Base-by-base conservation (phyloP, 2,329 filamentous ascomycete genomes). In the Colletotrichum euphorbiae region DNA sequence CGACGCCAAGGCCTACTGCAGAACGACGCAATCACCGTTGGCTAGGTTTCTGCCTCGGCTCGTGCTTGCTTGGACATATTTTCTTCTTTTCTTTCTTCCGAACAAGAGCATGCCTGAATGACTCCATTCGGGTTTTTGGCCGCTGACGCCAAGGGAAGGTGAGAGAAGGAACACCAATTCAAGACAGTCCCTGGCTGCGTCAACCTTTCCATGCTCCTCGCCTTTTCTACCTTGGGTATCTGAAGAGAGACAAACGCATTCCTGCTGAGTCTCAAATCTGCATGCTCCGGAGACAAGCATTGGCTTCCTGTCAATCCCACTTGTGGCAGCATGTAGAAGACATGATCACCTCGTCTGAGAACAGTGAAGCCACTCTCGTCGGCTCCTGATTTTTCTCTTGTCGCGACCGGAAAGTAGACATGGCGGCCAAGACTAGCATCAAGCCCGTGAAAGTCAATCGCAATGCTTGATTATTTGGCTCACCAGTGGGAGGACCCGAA, bases 1-100 rank as follows among this genome's bases (percentile, higher is more conserved):
- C 52, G 56, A 50, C 17, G n/a, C 36, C 46, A 45, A 17, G 45
- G 36, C 40, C 36, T 33, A 52, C 19, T n/a, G 45, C 33, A 48
- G 19, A 48, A 40, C 58, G 24, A 38, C 21, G 36, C 46, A 13
- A 36, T 19, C 58, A 58, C 24, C 6, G 24, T 15, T 17, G 24
- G 28, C 65, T 38, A 42, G 54, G 66, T 55, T 65, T 46, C 61
- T 65, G 40, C 46, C 65, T 55, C 55, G 65, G 60, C 54, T 17
- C 5, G 33, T 54, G 28, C 40, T n/a, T 13, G 21, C 3, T 48
- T n/a, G n/a, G 40, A 15, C 36, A 6, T 50, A 50, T 51, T 48
- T 42, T 51, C 36, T 33, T 48, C 11, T 12, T 42, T 43, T 48
- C 19, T 48, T 24, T 51, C 43, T 38, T 21, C 40, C 57, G 48